Conservation (phyloP, 306 rosid species). For the Begonia fuchsioides region DNA sequence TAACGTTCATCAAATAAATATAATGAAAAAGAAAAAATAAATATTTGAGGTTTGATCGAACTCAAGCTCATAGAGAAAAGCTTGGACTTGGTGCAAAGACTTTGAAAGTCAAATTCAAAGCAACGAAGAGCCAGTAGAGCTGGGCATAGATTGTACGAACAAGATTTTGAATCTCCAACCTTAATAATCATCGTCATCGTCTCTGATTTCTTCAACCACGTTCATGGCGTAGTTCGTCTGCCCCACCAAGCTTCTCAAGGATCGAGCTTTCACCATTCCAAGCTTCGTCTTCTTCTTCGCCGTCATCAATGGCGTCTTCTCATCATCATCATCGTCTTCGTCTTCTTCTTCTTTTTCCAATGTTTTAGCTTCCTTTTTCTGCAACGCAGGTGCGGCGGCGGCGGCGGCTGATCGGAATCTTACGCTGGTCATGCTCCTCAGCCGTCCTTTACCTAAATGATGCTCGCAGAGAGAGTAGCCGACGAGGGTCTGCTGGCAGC, state of each 20-base stretch:
- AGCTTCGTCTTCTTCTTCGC: conserved; percentile 13
- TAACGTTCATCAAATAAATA: too few species aligned
- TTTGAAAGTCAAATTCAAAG: neutral
- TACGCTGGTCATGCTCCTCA: conserved; percentile 75
- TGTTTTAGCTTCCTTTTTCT: too few species aligned
- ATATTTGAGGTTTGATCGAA: too few species aligned
- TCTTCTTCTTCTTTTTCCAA: too few species aligned
- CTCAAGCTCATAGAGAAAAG: too few species aligned
- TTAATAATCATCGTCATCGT: neutral
- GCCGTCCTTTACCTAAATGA: conserved; percentile 87
- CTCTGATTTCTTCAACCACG: conserved; percentile 1
- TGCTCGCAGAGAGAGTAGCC: conserved; percentile 97
- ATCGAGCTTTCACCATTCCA: conserved; percentile 76
- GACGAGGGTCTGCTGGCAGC: conserved; percentile 83
- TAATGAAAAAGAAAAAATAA: too few species aligned
- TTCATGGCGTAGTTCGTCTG: conserved; percentile 26
- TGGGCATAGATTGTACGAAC: neutral
- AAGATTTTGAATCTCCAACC: neutral
- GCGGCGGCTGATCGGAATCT: conserved; percentile 38
- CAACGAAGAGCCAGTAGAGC: neutral
- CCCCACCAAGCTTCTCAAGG: conserved; percentile 82
- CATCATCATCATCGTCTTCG: too few species aligned
- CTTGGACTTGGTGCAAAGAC: too few species aligned
- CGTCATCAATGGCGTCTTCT: too few species aligned
- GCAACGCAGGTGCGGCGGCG: neutral